These are phyloP conservation scores for Paramecium sonneborni DNA, from an alignment of 73 alveolate species.

Conservation along the genomic window DNA sequence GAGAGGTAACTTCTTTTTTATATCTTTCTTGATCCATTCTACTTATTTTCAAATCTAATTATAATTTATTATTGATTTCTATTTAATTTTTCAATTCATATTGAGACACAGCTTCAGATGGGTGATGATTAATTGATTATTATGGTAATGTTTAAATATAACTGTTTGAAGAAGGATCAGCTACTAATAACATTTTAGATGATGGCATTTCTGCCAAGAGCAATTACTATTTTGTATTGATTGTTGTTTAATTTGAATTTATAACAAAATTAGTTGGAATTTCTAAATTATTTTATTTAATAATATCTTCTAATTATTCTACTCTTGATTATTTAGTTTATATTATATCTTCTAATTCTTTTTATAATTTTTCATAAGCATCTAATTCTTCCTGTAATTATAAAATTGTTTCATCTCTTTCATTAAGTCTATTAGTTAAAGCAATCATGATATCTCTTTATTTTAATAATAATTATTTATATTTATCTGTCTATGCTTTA, in stretches of 20 bases:
- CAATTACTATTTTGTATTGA: neutral
- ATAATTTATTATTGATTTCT: neutral
- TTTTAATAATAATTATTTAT: constrained; percentile 95
- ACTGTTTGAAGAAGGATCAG: constrained; percentile 34
- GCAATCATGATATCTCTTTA: constrained; percentile 99
- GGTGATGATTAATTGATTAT: neutral
- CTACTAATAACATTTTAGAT: neutral
- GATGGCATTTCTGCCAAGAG: constrained; percentile 6
- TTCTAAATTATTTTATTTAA: neutral
- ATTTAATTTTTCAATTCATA: neutral
- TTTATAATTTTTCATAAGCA: constrained; percentile 89
- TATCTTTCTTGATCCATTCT: neutral
- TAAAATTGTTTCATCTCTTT: constrained; percentile 98
- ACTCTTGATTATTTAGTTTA: constrained; percentile 59
- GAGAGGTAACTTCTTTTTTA: neutral
- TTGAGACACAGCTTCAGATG: neutral
- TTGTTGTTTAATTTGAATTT: neutral
- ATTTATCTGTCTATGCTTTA: constrained; percentile 95
- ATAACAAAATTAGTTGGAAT: neutral
- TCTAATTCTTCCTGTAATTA: constrained; percentile 95
- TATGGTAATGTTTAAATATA: neutral
- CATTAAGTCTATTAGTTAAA: constrained; percentile 96
- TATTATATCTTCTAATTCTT: constrained; percentile 78
- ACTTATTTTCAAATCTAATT: neutral
- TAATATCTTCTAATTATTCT: constrained; percentile 51